Evolutionary conservation across 495 filamentous ascomycete species (phyloP).

Genomic region (Beverwykella pulmonaria): DNA sequence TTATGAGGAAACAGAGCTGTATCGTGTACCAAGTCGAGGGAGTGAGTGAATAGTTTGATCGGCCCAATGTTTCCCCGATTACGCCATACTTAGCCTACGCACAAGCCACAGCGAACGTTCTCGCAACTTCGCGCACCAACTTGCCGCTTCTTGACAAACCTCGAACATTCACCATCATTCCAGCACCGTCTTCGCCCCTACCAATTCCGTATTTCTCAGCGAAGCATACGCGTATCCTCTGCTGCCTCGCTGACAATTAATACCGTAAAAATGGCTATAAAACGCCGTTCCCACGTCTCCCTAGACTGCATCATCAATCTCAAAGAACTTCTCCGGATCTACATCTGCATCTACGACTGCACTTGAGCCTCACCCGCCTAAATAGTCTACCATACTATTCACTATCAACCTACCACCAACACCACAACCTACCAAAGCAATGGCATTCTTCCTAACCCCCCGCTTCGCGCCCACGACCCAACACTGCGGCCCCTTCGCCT

Average conservation of each 20-base stretch:
- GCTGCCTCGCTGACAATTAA: constrained; percentile 13
- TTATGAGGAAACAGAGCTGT: too few species aligned
- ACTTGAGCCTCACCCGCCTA: constrained; percentile 11
- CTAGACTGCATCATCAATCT: constrained; percentile 16
- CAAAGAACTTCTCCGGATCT: constrained; percentile 20
- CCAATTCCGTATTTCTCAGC: constrained; percentile 22
- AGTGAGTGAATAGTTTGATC: too few species aligned
- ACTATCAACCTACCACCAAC: constrained; percentile 4
- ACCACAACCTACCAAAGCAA: constrained; percentile 14
- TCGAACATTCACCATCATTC: constrained; percentile 22
- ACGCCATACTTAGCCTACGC: constrained; percentile 14
- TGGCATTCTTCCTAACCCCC: constrained; percentile 33
- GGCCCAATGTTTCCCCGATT: background rate
- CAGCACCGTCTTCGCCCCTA: constrained; percentile 24
- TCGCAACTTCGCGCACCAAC: constrained; percentile 9
- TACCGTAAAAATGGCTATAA: constrained; percentile 29
- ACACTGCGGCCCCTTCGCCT: constrained; percentile 16
- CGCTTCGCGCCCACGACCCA: constrained; percentile 27
- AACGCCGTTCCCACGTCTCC: background rate
- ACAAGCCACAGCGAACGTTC: constrained; percentile 20
- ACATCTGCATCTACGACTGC: constrained; percentile 21
- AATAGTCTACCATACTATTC: constrained; percentile 10
- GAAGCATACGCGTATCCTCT: constrained; percentile 2
- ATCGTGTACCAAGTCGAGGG: too few species aligned
- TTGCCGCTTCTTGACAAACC: constrained; percentile 13